Percentiles rank a stretch among this genome's conserved stretches.
Conservation (phyloP, 768 basidiomycete species). For the Hemileccinum impolitum region DNA sequence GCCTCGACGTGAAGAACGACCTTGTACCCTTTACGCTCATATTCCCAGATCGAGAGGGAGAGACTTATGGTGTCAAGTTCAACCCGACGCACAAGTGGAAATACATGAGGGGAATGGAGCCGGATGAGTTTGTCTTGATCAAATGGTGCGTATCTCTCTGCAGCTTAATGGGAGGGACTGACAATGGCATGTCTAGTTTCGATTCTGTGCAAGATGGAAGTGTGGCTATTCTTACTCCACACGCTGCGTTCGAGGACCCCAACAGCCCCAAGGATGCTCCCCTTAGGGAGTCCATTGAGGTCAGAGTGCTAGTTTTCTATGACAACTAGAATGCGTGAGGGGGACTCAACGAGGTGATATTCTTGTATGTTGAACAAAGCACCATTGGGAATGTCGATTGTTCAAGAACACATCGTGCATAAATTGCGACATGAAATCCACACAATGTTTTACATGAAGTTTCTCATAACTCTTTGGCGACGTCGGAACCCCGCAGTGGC, state of each 20-base stretch:
- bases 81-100: constrained; percentile 44
- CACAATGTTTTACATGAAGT: too few species aligned
- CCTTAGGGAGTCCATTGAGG: constrained; percentile 34
- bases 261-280: constrained; percentile 29
- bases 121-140: constrained; percentile 46
- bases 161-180: neutral
- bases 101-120: constrained; percentile 41
- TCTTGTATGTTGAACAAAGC: too few species aligned
- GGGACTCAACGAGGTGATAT: too few species aligned
- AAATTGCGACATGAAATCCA: too few species aligned
- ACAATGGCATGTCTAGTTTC: constrained; percentile 19
- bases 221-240: constrained; percentile 31
- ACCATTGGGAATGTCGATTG: too few species aligned
- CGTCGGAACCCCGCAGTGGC: too few species aligned
- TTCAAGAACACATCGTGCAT: too few species aligned
- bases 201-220: constrained; percentile 35
- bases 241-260: constrained; percentile 35
- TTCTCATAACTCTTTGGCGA: too few species aligned
- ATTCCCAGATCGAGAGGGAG: constrained; percentile 43
- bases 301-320: constrained; percentile 37
- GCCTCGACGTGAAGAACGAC: constrained; percentile 37
- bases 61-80: constrained; percentile 39
- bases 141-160: constrained; percentile 40
- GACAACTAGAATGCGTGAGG: neutral
- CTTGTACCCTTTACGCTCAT: constrained; percentile 35